These are phyloP conservation scores for Nicotiana obtusifolia DNA, from an alignment of 257 asterid genomes.

Conservation along the genomic window DNA sequence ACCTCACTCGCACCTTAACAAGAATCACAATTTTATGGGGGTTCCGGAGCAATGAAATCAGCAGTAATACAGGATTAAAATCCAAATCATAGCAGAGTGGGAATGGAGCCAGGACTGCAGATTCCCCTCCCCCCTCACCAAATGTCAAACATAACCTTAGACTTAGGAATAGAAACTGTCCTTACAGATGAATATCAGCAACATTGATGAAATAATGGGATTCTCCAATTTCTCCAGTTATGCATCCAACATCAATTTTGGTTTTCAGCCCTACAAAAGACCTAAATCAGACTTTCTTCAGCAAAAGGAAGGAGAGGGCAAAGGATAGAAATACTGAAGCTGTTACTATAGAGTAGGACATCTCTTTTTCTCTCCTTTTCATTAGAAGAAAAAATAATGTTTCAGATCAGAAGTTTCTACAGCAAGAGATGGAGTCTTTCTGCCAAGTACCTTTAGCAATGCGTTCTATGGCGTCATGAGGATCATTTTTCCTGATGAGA, in stretches of 20 bases:
- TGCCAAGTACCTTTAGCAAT: slow-evolving; percentile 56
- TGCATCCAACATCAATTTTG: slow-evolving; percentile 65
- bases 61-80: background rate
- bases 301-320: slow-evolving; percentile 12
- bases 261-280: slow-evolving; percentile 61
- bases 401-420: background rate
- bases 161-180: slow-evolving; percentile 5
- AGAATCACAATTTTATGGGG: background rate
- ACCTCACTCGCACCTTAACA: background rate
- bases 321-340: background rate
- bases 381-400: background rate
- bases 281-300: slow-evolving; percentile 14
- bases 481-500: slow-evolving; percentile 72
- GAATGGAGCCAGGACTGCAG: background rate
- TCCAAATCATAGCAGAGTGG: background rate
- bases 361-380: background rate
- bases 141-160: background rate
- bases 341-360: background rate
- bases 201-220: slow-evolving; percentile 80
- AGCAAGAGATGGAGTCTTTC: background rate
- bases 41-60: background rate
- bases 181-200: slow-evolving; percentile 88
- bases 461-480: slow-evolving; percentile 73
- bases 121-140: background rate
- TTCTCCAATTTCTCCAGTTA: slow-evolving; percentile 50